A percentile compares a stretch with the other conserved stretches of the same genome.
Conservation (phyloP, 164 flowering plant species). For the Vitis labrusca region DNA sequence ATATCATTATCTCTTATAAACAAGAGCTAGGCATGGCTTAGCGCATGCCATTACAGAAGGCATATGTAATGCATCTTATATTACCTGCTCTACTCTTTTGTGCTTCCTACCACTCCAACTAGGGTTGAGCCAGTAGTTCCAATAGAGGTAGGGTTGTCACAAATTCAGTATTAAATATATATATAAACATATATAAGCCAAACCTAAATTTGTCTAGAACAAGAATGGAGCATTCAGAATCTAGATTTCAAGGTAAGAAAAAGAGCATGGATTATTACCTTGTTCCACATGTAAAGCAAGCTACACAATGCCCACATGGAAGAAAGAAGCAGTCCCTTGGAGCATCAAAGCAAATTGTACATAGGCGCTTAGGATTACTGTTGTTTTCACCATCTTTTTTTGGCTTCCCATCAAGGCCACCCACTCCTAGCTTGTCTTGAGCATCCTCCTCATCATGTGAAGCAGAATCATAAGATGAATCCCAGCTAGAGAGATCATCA, state of each 20-base stretch:
- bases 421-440: slow-evolving; percentile 33
- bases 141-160: not conserved
- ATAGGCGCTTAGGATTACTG: slow-evolving; percentile 48
- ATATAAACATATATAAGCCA: too few relatives aligned
- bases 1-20: too few relatives aligned
- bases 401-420: slow-evolving; percentile 34
- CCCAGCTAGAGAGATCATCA: slow-evolving; percentile 67
- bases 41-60: too few relatives aligned
- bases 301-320: slow-evolving; percentile 89
- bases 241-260: not conserved
- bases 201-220: not conserved
- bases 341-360: slow-evolving; percentile 86
- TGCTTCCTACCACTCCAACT: not conserved
- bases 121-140: not conserved
- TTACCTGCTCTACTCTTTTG: not conserved
- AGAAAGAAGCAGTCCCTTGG: slow-evolving; percentile 92
- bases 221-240: not conserved
- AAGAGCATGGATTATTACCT: slow-evolving; percentile 39
- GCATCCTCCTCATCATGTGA: slow-evolving; percentile 61
- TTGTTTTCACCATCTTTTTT: slow-evolving; percentile 46
- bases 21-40: too few relatives aligned
- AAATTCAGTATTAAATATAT: not conserved
- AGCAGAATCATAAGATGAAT: slow-evolving; percentile 73
- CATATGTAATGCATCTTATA: not conserved
- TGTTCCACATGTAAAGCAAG: slow-evolving; percentile 79